Percentiles rank a stretch among this genome's conserved stretches.
These are phyloP conservation scores for Botrytis hyacinthi DNA, from an alignment of 2,329 filamentous ascomycete species.

Conservation along the genomic window DNA sequence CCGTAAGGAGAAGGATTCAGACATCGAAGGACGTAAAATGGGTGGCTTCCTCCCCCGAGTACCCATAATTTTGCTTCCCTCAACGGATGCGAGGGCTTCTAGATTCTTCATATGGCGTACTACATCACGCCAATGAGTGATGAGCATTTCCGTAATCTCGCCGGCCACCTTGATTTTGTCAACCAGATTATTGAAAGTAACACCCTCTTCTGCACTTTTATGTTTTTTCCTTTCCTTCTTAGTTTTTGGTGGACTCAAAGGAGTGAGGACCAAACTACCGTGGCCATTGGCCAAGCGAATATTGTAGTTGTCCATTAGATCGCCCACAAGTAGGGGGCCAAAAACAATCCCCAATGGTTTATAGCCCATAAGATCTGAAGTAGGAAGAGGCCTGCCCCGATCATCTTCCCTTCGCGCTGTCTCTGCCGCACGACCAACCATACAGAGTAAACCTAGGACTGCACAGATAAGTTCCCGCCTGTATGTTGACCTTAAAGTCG, in stretches of 20 bases:
- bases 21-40: slow-evolving; percentile 43
- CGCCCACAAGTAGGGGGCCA: slow-evolving; percentile 61
- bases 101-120: slow-evolving; percentile 58
- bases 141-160: slow-evolving; percentile 62
- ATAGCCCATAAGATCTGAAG: slow-evolving; percentile 63
- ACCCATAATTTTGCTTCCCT: slow-evolving; percentile 23
- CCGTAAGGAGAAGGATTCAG: slow-evolving; percentile 43
- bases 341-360: slow-evolving; percentile 62
- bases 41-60: slow-evolving; percentile 23
- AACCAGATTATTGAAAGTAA: slow-evolving; percentile 38
- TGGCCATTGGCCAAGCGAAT: slow-evolving; percentile 34
- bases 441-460: slow-evolving; percentile 62
- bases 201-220: slow-evolving; percentile 30
- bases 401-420: slow-evolving; percentile 51
- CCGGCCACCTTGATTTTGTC: slow-evolving; percentile 60
- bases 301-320: slow-evolving; percentile 53
- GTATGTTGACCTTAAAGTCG: slow-evolving; percentile 57
- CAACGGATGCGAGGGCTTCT: slow-evolving; percentile 24
- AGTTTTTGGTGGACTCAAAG: slow-evolving; percentile 42
- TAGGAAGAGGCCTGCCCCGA: slow-evolving; percentile 51
- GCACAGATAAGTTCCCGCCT: slow-evolving; percentile 64
- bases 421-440: slow-evolving; percentile 59
- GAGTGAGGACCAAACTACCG: slow-evolving; percentile 34
- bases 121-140: slow-evolving; percentile 63
- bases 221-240: slow-evolving; percentile 43